Base-by-base conservation (phyloP, 2,329 filamentous ascomycete genomes). In the Huntiella savannae region DNA sequence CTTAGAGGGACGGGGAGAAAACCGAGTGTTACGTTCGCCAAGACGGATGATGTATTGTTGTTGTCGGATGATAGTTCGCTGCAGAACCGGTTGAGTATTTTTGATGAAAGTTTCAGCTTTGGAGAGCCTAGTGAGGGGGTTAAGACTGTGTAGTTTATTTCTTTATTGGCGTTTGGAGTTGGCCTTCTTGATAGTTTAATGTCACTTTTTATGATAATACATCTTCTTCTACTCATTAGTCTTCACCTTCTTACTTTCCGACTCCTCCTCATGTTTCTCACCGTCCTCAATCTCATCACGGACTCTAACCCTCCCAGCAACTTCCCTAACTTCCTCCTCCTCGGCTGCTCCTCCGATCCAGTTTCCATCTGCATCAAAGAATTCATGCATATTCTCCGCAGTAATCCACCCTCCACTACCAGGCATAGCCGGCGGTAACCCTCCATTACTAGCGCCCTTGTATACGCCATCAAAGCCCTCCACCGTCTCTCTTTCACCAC, bases 371-470 rank as follows among this genome's bases (percentile, higher is more conserved):
- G 72, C 77, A 54, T 91, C 82, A 60, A 91, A 82, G 57, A 77
- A 93, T 54, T 93, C 74, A 52, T 80, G 69, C 58, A 93, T 78
- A 55, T 95, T 96, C 48, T 94, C 88, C 6, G 83, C 82, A 12
- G 88, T 96, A 57, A 96, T 86, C 82, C 82, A 88, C 0, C 82
- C 82, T 0, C 73, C 74, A 43, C 80, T 83, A 1, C 82, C 81
- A 0, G 82, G 79, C 59, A 82, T 73, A 0, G 77, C 72, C 1
- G 75, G 75, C n/a, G 76, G 76, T 17, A 79, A 56, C 2, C 67
- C 70, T 0, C 71, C 71, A 47, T 65, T 61, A 4, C 54, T 54
- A 10, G 61, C 59, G 12, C 70, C 70, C 35, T 60, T 62, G 44
- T 73, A 59, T 4, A 76, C 72, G 8, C 73, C 73, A 0, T 66